Base-by-base conservation (phyloP, 2,329 filamentous ascomycete species). In the Cercospora beticola region DNA sequence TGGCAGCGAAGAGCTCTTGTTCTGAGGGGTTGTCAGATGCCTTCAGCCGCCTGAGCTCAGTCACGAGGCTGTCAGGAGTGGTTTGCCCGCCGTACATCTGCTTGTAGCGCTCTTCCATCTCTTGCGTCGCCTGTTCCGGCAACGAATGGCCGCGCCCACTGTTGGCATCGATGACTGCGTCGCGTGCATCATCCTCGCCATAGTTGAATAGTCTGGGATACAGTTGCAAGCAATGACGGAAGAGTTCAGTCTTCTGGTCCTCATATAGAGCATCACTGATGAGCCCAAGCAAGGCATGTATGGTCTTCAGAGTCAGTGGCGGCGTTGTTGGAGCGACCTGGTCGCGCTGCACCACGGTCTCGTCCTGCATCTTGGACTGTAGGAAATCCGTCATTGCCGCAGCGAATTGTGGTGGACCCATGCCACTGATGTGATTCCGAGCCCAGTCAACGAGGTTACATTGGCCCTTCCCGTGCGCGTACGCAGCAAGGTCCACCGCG, bases 31-130 rank as follows among this genome's bases (percentile, higher is more conserved):
- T 91, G 59, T 89, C 88, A 0, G 96, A 98, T 66, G 89, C 89
- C 79, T 99, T 98, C 82, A 97, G 97, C 66, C 88, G 87, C 71
- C 93, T 90, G 76, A 99, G 87, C 46, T 93, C 88, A 70, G 92
- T 89, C 62, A 99, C 91, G 72, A 99, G 92, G 65, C 92, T 89
- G 65, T 92, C 88, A 18, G 97, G 92, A 71, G 94, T 90, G 21
- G 94, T 89, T 73, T 97, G 93, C 72, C 92, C 91, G 72, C 92
- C 92, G 78, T 99, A 99, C 94, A 99, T 98, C 76, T 92, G 92
- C 81, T 97, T 97, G 80, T 97, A 99, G 71, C 97, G 90, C 73
- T 97, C 93, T 77, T 98, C 94, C 95, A 99, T 99, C 78, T 93
- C 92, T 72, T 87, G 88, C 73, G 97, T 94, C 64, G 94, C 92